Base-by-base conservation (phyloP, 75 land plant genomes). In the Cunninghamia lanceolata region DNA sequence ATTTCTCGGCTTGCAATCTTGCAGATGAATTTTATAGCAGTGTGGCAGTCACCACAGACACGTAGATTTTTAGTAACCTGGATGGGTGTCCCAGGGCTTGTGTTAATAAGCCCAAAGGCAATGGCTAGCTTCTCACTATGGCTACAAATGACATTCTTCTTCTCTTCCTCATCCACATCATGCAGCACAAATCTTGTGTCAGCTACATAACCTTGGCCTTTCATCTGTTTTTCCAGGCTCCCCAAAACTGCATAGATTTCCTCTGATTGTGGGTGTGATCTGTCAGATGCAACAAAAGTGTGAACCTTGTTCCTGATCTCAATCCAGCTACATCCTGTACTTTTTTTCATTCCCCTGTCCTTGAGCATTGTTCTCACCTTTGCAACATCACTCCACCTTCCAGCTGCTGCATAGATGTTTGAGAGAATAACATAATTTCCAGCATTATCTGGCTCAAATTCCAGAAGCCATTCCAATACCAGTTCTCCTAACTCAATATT, bases 271-370 rank as follows among this genome's bases (percentile, higher is more conserved):
- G 46, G 85, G 34, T 86, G 87, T 8, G 84, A 86, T 43, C 46
- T 32, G 80, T 86, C 87, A 13, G 39, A 36, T 35, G 83, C 36
- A 52, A 86, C 87, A 86, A 86, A 86, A 83, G 46, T 84, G 80
- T 86, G 87, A 15, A 86, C 19, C 45, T 79, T 43, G 80, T 50
- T 86, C 19, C 34, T 53, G n/a, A 86, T 73, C 74, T 86, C 87
- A 34, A 86, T 86, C 87, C 87, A 86, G 50, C 87, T 86, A 17
- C 87, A 83, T 14, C 87, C 87, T 10, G 84, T 46, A 9, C 59
- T 53, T 10, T 86, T 86, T 82, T 80, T 80, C 38, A 86, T 83
- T 34, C 75, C 75, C 75, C 36, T 73, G 16, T 73, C 36, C 75
- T 73, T 73, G 35, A 73, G 36, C 75, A 73, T 73, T 32, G 75